These are phyloP conservation scores for Fomitopsis palustris DNA, from an alignment of 1,284 basidiomycete species.

Conservation along the genomic window DNA sequence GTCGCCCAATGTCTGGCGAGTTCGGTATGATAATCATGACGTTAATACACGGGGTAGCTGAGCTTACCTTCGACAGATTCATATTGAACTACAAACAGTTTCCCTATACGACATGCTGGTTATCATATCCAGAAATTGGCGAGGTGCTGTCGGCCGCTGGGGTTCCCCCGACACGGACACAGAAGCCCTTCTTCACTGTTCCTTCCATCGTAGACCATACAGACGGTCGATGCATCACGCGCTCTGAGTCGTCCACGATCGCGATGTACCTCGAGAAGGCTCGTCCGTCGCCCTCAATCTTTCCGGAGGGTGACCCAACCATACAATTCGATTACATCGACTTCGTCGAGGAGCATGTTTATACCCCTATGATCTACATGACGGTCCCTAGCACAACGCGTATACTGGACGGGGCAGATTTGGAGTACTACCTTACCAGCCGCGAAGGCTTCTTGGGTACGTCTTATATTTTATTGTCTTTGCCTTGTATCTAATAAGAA, in stretches of 20 bases:
- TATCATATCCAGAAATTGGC: slow-evolving; percentile 9
- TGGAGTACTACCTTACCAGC: slow-evolving; percentile 4
- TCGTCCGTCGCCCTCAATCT: slow-evolving; percentile 32
- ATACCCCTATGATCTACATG: slow-evolving; percentile 3
- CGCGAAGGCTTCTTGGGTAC: slow-evolving; percentile 4
- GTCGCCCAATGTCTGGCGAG: slow-evolving; percentile 10
- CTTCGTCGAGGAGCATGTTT: slow-evolving; percentile 4
- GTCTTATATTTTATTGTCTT: not conserved
- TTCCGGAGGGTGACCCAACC: slow-evolving; percentile 18
- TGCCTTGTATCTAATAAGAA: not conserved
- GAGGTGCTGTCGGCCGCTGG: slow-evolving; percentile 2
- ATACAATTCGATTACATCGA: slow-evolving; percentile 10
- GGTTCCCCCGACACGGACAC: slow-evolving; percentile 3
- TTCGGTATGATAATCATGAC: not conserved
- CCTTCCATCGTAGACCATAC: slow-evolving; percentile 7
- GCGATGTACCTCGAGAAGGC: slow-evolving; percentile 39
- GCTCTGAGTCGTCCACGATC: slow-evolving; percentile 40
- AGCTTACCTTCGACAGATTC: not conserved
- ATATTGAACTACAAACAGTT: slow-evolving; percentile 9
- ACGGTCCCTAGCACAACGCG: slow-evolving; percentile 4
- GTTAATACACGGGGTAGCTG: not conserved
- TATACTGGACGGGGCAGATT: slow-evolving; percentile 7
- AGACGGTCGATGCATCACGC: slow-evolving; percentile 4
- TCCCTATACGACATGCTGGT: slow-evolving; percentile 3
- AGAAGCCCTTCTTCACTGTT: slow-evolving; percentile 8